Base-by-base conservation (phyloP, 2,329 filamentous ascomycete species). In the Fusarium sp. region DNA sequence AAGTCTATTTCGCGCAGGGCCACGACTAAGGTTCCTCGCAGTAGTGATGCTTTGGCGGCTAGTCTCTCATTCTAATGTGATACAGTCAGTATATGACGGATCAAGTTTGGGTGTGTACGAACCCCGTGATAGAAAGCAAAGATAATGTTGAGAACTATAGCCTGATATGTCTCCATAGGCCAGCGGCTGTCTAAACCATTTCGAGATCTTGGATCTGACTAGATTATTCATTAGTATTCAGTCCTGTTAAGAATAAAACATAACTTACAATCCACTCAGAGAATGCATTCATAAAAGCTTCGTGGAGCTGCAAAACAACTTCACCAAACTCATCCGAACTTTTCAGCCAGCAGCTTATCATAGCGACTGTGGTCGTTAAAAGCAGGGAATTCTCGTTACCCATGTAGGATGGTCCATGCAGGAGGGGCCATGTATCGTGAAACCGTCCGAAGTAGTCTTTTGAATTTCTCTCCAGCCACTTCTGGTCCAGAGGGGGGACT, bases 401-500 rank as follows among this genome's bases (percentile, higher is more conserved):
- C 73, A 75, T 49, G 32, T 78, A 78, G 1, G 75, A 69, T 1
- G 81, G 79, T 0, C 71, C 74, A 61, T 82, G 80, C 6, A 84
- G 66, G 3, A 82, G 69, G 7, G 82, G 78, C 75, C 81, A 83
- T 1, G 75, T 75, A 27, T 80, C 73, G 56, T 83, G 81, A 30
- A 83, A 81, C 0, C 74, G 61, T 0, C 71, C 71, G n/a, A 83
- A 76, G 35, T 82, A 85, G 0, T 75, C 70, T 1, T 74, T 71
- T 1, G 71, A 61, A 15, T 58, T 61, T 1, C 52, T 46, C 2
- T 65, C 48, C 6, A 73, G 60, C 72, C 72, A 74, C 0, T 25
- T 44, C 35, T 63, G 53, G 7, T 75, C 71, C 0, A 51, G 19
- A 1, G 53, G 40, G 1, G 59, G 40, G n/a, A 70, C 23, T 4